phyloP scores from a whole-genome alignment of 2,329 filamentous ascomycete species.

The Ophiostoma fasciatum region DNA sequence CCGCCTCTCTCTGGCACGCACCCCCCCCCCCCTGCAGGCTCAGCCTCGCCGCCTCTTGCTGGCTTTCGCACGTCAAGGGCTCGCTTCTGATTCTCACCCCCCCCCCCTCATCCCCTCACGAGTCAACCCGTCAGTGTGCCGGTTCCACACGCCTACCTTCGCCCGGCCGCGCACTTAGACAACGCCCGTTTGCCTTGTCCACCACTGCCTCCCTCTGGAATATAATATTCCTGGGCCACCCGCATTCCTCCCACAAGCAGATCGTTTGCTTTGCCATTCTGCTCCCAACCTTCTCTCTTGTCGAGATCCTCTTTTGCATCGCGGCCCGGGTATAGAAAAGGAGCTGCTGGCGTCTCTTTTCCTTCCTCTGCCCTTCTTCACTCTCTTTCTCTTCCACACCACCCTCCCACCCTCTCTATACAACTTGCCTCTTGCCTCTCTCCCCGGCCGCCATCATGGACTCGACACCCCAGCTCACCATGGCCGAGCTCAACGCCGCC shows the following conservation, averaged over 20 bases:
- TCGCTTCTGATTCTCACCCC: not conserved
- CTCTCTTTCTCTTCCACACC: conserved; percentile 1
- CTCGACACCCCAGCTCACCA: conserved; percentile 30
- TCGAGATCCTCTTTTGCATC: not conserved
- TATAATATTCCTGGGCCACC: conserved; percentile 12
- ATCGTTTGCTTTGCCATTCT: conserved; percentile 4
- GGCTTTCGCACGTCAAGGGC: too few relatives aligned
- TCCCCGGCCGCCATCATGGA: conserved; percentile 24
- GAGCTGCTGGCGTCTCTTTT: not conserved
- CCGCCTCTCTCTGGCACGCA: conserved; percentile 11
- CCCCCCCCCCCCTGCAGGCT: conserved; percentile 3
- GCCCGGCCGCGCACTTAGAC: too few relatives aligned
- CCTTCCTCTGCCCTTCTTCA: conserved; percentile 1
- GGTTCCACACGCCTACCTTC: too few relatives aligned
- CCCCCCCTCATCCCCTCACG: not conserved
- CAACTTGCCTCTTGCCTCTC: not conserved
- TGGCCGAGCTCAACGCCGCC: conserved; percentile 50
- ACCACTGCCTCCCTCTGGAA: conserved; percentile 8
- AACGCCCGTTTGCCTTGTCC: not conserved
- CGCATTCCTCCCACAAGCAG: conserved; percentile 8
- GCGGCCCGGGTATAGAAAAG: conserved; percentile 2
- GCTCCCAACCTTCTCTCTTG: not conserved
- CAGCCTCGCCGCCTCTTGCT: conserved; percentile 11
- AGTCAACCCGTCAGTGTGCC: not conserved
- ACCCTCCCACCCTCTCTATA: not conserved